Percentiles rank a stretch among this genome's conserved stretches.
These are phyloP conservation scores for Globisporangium lucens DNA, from an alignment of 352 stramenopile species.

Conservation along the genomic window DNA sequence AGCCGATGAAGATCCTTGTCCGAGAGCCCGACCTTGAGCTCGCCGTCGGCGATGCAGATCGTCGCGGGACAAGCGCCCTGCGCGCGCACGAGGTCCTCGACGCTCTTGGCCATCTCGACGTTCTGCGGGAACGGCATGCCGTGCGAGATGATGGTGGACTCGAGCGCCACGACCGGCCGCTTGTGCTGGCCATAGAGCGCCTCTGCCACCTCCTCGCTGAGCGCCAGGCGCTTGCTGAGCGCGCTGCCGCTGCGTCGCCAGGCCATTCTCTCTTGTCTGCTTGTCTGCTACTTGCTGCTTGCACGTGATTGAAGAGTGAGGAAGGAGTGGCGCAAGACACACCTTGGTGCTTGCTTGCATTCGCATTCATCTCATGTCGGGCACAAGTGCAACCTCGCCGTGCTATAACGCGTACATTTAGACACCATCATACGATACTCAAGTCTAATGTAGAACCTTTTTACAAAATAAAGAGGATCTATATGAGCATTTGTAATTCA, in stretches of 20 bases:
- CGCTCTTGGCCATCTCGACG: constrained; percentile 87
- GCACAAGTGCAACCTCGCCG: too few species aligned
- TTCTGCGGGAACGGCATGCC: constrained; percentile 99
- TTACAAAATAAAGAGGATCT: too few species aligned
- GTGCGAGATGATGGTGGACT: constrained; percentile 99
- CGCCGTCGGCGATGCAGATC: constrained; percentile 95
- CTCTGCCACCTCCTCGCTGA: constrained; percentile 52
- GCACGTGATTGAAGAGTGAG: neutral
- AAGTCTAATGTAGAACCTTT: too few species aligned
- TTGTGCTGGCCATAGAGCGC: constrained; percentile 39
- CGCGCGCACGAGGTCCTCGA: constrained; percentile 90
- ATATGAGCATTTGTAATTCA: too few species aligned
- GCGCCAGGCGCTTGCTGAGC: constrained; percentile 39
- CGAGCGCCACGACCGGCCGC: constrained; percentile 90
- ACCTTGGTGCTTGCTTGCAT: neutral
- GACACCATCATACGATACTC: too few species aligned
- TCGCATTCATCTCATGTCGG: neutral
- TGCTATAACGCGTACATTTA: too few species aligned
- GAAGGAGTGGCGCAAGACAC: neutral
- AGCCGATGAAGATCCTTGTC: constrained; percentile 55
- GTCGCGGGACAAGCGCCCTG: constrained; percentile 91
- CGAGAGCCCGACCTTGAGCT: constrained; percentile 74
- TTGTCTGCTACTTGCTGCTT: neutral
- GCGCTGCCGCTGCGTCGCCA: constrained; percentile 41
- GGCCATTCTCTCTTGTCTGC: constrained; percentile 19